Percentiles rank a stretch among this genome's conserved stretches.
Evolutionary conservation across 495 filamentous ascomycete genomes (phyloP).

Genomic region (Acidiella bohemica): DNA sequence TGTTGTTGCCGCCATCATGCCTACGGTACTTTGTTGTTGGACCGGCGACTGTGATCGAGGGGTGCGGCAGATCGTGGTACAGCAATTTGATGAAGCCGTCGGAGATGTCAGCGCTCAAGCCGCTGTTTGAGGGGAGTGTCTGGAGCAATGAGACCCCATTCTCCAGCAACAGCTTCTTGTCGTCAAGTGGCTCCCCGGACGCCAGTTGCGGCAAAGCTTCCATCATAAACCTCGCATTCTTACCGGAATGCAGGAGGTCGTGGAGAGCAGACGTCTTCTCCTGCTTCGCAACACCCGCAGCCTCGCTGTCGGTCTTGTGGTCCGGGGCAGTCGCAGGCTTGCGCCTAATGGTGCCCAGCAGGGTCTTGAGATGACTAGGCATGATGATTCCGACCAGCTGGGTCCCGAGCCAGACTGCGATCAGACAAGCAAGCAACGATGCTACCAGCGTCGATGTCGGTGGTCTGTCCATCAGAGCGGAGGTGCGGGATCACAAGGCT

Average conservation of each 20-base stretch:
- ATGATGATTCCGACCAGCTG: not conserved
- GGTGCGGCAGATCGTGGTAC: slow-evolving; percentile 24
- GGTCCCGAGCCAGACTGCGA: not conserved
- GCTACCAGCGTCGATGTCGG: too few relatives aligned
- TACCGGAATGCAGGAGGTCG: slow-evolving; percentile 25
- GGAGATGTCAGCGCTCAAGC: slow-evolving; percentile 23
- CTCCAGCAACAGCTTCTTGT: slow-evolving; percentile 29
- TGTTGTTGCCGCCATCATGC: slow-evolving; percentile 30
- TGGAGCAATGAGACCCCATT: slow-evolving; percentile 31
- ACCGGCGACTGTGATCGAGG: slow-evolving; percentile 20
- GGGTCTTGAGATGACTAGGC: slow-evolving; percentile 15
- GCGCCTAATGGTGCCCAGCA: slow-evolving; percentile 24
- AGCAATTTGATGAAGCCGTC: slow-evolving; percentile 25
- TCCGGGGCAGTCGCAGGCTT: slow-evolving; percentile 27
- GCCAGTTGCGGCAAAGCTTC: slow-evolving; percentile 25
- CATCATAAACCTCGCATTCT: slow-evolving; percentile 22
- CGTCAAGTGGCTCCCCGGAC: slow-evolving; percentile 28
- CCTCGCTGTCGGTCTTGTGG: slow-evolving; percentile 24
- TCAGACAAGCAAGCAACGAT: not conserved
- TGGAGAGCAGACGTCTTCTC: slow-evolving; percentile 24
- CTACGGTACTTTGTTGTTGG: slow-evolving; percentile 26
- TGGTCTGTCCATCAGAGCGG: too few relatives aligned
- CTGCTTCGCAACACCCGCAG: not conserved
- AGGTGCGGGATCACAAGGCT: too few relatives aligned
- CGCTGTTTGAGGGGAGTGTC: slow-evolving; percentile 24